A percentile compares a stretch with the other conserved stretches of the same genome.
Conservation (phyloP, 2,329 filamentous ascomycete species). For the Trichoderma sp. region DNA sequence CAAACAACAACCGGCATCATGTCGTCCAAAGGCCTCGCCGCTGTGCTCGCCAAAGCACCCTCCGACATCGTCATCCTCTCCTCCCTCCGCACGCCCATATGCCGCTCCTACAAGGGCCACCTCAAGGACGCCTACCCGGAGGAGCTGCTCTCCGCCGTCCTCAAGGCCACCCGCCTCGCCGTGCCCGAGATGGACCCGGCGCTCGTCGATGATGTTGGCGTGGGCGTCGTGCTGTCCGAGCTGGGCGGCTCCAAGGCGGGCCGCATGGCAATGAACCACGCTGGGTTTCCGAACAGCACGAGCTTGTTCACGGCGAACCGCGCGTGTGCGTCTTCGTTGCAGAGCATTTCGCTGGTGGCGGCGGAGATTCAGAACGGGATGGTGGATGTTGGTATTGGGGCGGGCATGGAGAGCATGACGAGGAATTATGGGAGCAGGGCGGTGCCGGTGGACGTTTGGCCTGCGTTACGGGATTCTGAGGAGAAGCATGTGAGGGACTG, state of each 20-base stretch:
- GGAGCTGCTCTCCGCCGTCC: conserved; percentile 70
- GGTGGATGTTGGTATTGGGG: conserved; percentile 73
- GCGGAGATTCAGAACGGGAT: conserved; percentile 71
- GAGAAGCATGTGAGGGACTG: conserved; percentile 75
- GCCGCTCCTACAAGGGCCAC: conserved; percentile 75
- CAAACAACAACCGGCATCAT: neutral
- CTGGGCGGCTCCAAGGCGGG: conserved; percentile 88
- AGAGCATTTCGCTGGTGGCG: conserved; percentile 71
- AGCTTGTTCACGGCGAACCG: conserved; percentile 85
- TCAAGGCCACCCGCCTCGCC: conserved; percentile 48
- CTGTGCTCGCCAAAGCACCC: conserved; percentile 74
- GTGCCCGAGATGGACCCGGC: conserved; percentile 70
- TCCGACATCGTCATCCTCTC: conserved; percentile 86
- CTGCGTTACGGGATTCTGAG: conserved; percentile 61
- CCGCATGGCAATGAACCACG: conserved; percentile 85
- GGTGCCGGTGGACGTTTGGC: conserved; percentile 82
- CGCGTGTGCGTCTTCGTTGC: conserved; percentile 76
- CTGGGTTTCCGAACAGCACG: conserved; percentile 69
- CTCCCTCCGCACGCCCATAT: conserved; percentile 83
- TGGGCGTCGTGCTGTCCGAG: conserved; percentile 87
- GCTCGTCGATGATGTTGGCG: conserved; percentile 72
- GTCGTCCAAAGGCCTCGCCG: conserved; percentile 56
- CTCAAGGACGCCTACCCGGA: conserved; percentile 89
- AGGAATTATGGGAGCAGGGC: conserved; percentile 80
- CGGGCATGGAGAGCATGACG: conserved; percentile 96